These are phyloP conservation scores for Phytophthora ohioensis DNA, from an alignment of 352 stramenopile genomes.

Conservation along the genomic window DNA sequence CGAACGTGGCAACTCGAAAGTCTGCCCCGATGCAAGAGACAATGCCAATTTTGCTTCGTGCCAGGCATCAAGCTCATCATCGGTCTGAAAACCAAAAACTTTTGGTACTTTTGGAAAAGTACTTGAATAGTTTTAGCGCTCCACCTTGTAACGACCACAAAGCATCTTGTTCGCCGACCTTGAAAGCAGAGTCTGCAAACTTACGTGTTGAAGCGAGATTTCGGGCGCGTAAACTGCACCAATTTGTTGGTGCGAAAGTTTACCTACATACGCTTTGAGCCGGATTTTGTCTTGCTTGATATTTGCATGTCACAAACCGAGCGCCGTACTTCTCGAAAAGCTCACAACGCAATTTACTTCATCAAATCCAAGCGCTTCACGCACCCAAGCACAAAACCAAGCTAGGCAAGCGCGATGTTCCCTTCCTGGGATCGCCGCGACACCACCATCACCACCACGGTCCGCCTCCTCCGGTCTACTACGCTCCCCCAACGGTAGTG, in stretches of 20 bases:
- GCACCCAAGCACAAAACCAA: neutral
- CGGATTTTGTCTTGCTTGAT: neutral
- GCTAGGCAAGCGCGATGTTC: slow-evolving; percentile 1
- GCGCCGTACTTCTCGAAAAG: neutral
- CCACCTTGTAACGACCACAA: too few species aligned
- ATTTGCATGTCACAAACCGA: neutral
- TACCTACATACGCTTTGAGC: neutral
- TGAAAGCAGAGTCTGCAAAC: too few species aligned
- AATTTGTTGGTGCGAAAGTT: neutral
- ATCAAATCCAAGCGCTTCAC: slow-evolving; percentile 6
- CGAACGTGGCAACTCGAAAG: too few species aligned
- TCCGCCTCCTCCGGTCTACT: slow-evolving; percentile 6
- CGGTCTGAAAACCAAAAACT: too few species aligned
- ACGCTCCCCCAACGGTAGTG: neutral
- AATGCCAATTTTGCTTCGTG: too few species aligned
- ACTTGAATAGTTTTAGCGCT: too few species aligned
- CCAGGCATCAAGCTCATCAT: too few species aligned
- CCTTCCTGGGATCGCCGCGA: slow-evolving; percentile 11
- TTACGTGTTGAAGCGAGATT: neutral
- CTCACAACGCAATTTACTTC: slow-evolving; percentile 16
- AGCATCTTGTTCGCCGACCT: too few species aligned
- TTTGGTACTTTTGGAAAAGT: too few species aligned
- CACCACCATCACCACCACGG: slow-evolving; percentile 17
- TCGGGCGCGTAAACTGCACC: neutral
- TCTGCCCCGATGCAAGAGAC: too few species aligned